Conservation (phyloP, 2,329 filamentous ascomycete genomes). For the Gaeumannomyces sp. region DNA sequence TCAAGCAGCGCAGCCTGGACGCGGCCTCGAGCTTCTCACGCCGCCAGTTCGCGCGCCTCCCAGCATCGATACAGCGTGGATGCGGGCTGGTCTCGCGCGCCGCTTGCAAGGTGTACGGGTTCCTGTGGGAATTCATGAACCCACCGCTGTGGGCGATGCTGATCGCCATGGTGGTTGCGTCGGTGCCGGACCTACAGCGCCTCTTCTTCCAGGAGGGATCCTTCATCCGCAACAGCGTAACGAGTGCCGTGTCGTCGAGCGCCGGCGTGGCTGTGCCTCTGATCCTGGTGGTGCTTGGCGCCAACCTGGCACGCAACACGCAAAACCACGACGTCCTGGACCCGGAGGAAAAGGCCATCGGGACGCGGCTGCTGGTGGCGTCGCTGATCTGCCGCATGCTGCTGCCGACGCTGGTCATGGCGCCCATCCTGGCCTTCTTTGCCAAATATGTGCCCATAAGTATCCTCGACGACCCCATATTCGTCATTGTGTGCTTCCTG, state of each 20-base stretch:
- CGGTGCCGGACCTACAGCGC: constrained; percentile 72
- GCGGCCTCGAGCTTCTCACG: constrained; percentile 14
- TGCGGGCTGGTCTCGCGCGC: constrained; percentile 26
- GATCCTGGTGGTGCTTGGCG: constrained; percentile 90
- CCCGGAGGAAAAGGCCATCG: constrained; percentile 62
- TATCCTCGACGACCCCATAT: constrained; percentile 96
- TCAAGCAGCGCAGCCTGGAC: constrained; percentile 21
- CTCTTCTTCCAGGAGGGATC: constrained; percentile 86
- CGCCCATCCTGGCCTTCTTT: constrained; percentile 75
- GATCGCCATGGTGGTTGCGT: constrained; percentile 81
- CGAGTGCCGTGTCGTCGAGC: constrained; percentile 75
- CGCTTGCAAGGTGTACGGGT: constrained; percentile 46
- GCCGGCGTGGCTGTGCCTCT: constrained; percentile 89
- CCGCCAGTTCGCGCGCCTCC: constrained; percentile 32
- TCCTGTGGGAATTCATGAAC: constrained; percentile 94
- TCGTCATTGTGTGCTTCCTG: constrained; percentile 95
- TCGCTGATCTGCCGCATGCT: constrained; percentile 87
- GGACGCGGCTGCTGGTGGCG: constrained; percentile 75
- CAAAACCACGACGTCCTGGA: constrained; percentile 61
- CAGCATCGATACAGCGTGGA: constrained; percentile 31
- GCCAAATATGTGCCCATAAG: constrained; percentile 90
- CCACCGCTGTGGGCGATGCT: constrained; percentile 98
- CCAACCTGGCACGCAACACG: constrained; percentile 89
- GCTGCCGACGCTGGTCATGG: constrained; percentile 86
- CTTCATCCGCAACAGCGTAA: constrained; percentile 89